These are phyloP conservation scores for Torrubiellomyces zombiae DNA, from an alignment of 2,329 filamentous ascomycete genomes.

Conservation along the genomic window DNA sequence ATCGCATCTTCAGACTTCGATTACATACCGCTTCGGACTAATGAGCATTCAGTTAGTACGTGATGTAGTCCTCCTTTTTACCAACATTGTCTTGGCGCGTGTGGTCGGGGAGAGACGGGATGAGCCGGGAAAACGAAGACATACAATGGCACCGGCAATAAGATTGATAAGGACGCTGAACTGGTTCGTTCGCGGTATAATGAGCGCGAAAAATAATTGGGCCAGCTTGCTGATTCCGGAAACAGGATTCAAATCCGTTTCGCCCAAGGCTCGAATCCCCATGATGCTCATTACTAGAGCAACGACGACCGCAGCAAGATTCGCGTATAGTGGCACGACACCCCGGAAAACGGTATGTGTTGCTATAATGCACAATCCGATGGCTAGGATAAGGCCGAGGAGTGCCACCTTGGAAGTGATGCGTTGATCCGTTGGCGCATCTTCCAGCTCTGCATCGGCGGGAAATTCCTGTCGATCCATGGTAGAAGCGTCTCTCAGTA, in stretches of 20 bases:
- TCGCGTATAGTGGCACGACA: slow-evolving; percentile 64
- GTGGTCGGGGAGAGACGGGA: too few species aligned
- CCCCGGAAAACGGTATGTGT: slow-evolving; percentile 72
- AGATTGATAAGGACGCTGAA: slow-evolving; percentile 91
- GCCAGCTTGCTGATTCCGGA: slow-evolving; percentile 94
- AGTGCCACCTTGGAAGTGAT: slow-evolving; percentile 55
- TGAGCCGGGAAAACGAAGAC: slow-evolving; percentile 1
- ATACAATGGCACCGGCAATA: slow-evolving; percentile 67
- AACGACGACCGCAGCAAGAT: slow-evolving; percentile 64
- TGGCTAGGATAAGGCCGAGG: slow-evolving; percentile 59
- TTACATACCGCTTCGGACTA: slow-evolving; percentile 26
- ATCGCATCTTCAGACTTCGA: too few species aligned
- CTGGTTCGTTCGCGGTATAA: slow-evolving; percentile 63
- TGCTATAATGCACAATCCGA: slow-evolving; percentile 63
- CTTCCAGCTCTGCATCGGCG: slow-evolving; percentile 37
- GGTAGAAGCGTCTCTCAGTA: too few species aligned
- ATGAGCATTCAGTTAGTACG: too few species aligned
- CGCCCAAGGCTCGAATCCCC: slow-evolving; percentile 50
- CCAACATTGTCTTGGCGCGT: too few species aligned
- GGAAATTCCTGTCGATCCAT: slow-evolving; percentile 3
- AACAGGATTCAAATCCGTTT: slow-evolving; percentile 92
- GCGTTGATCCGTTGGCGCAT: slow-evolving; percentile 71
- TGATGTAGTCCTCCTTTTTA: too few species aligned
- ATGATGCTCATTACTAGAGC: slow-evolving; percentile 65
- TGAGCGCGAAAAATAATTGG: slow-evolving; percentile 84